Base-by-base conservation (phyloP, 805 yeast species). In the Kurtzmaniella fragi region DNA sequence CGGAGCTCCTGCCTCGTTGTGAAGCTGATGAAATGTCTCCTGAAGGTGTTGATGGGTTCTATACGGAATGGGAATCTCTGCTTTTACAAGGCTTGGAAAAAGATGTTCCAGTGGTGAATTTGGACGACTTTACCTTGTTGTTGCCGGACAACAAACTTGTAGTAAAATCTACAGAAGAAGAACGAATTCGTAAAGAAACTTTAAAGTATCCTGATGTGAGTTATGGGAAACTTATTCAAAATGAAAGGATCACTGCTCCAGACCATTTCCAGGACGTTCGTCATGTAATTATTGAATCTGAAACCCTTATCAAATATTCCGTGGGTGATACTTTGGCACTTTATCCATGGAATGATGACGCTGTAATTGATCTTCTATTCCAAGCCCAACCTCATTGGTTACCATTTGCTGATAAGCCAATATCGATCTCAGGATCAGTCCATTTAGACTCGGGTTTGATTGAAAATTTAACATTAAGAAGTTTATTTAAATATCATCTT, bases 211-310 rank as follows among this genome's bases (percentile, higher is more conserved):
- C 25, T 5, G 8, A 20, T 20, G 25, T 20, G 25, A 20, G 8
- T 8, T 20, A 3, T 8, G 95, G 84, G 0, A 61, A 47, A 8
- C 69, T 90, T 5, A 40, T 45, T 0, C 33, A 44, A 2, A 87
- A 87, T 52, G 45, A 59, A 1, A 62, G 96, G 42, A 63, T 93
- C 12, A 91, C 98, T 0, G 57, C 75, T 0, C 43, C 47, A 0
- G 81, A 77, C 37, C 98, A 93, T 62, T 88, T 87, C 62, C 98
- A 93, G 59, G 98, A 93, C 56, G 95, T 91, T 2, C 70, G 96
- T 29, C 78, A 75, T 39, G 57, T 89, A 11, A 53, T 56, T 0
- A 63, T 87, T 13, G 57, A 62, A 13, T 42, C 45, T 1, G 38
- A 38, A 1, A 40, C 42, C 4, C 54, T 50, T 1, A 50, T 69